Evolutionary conservation across 257 asterid species (phyloP).

Genomic region (Solanum habrochaites): DNA sequence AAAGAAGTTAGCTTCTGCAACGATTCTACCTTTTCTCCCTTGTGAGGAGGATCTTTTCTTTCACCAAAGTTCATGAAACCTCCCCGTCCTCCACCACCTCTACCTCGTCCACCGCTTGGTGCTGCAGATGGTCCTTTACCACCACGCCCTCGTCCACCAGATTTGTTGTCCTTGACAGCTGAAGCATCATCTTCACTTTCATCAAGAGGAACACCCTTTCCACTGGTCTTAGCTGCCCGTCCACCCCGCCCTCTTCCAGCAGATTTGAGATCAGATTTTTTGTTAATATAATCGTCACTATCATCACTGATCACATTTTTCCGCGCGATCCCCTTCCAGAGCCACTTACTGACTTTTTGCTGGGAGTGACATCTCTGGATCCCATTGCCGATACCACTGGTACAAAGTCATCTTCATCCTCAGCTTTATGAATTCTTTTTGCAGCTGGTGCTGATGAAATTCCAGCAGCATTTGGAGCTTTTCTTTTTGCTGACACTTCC

Average conservation of each 20-base stretch:
- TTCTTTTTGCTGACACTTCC: conserved; percentile 47
- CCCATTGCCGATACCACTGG: conserved; percentile 35
- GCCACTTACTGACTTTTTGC: conserved; percentile 60
- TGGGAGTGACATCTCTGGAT: conserved; percentile 34
- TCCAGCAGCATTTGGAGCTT: conserved; percentile 24
- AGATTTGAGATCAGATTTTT: conserved; percentile 43
- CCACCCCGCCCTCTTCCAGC: conserved; percentile 77
- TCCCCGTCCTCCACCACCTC: conserved; percentile 96
- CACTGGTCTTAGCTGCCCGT: conserved; percentile 21
- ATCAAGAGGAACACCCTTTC: conserved; percentile 32
- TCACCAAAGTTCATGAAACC: conserved; percentile 96
- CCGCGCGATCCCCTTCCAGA: conserved; percentile 50
- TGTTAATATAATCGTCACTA: conserved; percentile 19
- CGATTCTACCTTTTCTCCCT: conserved; percentile 83
- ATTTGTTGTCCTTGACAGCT: conserved; percentile 41
- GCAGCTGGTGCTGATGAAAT: conserved; percentile 28
- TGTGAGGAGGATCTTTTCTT: conserved; percentile 98
- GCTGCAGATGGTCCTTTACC: conserved; percentile 63
- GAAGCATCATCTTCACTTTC: conserved; percentile 48
- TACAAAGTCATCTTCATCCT: conserved; percentile 62
- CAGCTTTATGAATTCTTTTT: conserved; percentile 50
- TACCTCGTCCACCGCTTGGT: conserved; percentile 67
- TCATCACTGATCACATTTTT: conserved; percentile 40
- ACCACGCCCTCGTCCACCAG: conserved; percentile 91
- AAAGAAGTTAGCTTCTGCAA: conserved; percentile 5